These are phyloP conservation scores for Monilinia aucupariae DNA, from an alignment of 2,329 filamentous ascomycete genomes.

Conservation along the genomic window DNA sequence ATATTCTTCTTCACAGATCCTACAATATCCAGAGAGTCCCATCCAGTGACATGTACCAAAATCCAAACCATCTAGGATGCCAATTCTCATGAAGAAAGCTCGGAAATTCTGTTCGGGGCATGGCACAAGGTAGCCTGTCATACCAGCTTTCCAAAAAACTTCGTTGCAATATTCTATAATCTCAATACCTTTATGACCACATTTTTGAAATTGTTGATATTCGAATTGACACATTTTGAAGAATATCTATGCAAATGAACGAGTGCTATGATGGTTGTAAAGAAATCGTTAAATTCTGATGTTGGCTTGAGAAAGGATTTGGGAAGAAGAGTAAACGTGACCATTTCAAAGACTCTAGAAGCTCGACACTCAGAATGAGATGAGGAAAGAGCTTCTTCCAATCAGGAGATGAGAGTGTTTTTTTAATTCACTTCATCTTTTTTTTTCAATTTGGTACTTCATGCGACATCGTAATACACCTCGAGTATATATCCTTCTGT, in stretches of 20 bases:
- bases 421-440: not conserved
- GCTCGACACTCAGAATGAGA: not conserved
- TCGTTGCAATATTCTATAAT: constrained; percentile 16
- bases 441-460: not conserved
- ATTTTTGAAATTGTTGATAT: constrained; percentile 15
- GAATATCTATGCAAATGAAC: not conserved
- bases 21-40: constrained; percentile 16
- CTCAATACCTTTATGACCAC: constrained; percentile 19
- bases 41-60: constrained; percentile 13
- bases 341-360: not conserved
- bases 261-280: not conserved
- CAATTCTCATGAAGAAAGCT: not conserved
- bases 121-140: constrained; percentile 10
- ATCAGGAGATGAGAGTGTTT: not conserved
- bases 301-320: not conserved
- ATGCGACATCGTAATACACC: not conserved
- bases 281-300: not conserved
- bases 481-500: not conserved
- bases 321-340: not conserved
- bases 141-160: constrained; percentile 16
- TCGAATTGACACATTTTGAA: constrained; percentile 20
- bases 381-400: not conserved
- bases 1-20: constrained; percentile 12
- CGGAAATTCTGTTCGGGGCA: constrained; percentile 11
- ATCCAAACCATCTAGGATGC: not conserved